Conservation (phyloP, 139 green algal genomes). For the Diplosphaera chodatii region DNA sequence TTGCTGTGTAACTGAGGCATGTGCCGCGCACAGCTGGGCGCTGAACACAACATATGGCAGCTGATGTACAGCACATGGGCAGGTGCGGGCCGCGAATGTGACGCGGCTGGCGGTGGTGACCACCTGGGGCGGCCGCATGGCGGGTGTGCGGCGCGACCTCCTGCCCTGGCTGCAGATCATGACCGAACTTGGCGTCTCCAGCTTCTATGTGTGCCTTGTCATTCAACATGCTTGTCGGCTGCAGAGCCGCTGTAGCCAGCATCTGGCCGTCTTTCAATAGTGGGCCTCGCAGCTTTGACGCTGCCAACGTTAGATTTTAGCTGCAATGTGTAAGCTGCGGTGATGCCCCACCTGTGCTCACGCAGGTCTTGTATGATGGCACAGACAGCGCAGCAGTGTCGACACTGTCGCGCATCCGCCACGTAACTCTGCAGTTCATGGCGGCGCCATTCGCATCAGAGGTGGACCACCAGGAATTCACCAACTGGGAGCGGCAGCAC, state of each 20-base stretch:
- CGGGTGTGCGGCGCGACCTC: conserved; percentile 33
- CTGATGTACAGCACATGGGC: too few species aligned
- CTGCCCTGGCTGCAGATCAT: conserved; percentile 55
- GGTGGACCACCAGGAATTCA: conserved; percentile 9
- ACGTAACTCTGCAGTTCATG: conserved; percentile 23
- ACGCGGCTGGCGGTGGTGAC: conserved; percentile 19
- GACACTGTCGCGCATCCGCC: conserved; percentile 9
- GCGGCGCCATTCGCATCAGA: conserved; percentile 21
- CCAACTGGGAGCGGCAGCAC: not conserved
- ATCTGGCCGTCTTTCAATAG: too few species aligned
- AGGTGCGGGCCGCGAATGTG: conserved; percentile 2
- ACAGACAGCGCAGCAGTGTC: conserved; percentile 25
- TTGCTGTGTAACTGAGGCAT: too few species aligned
- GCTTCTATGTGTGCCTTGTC: conserved; percentile 28
- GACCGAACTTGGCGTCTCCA: conserved; percentile 30
- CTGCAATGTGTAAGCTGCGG: too few species aligned
- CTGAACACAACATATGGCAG: too few species aligned
- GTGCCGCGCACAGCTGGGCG: too few species aligned
- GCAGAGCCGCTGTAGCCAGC: too few species aligned
- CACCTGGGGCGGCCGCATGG: conserved; percentile 33
- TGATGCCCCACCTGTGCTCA: too few species aligned
- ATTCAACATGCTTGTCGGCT: too few species aligned
- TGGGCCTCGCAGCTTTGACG: too few species aligned
- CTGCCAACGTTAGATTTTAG: too few species aligned
- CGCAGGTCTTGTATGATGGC: conserved; percentile 48